Evolutionary conservation across 306 rosid species (phyloP).

Genomic region (Casuarina equisetifolia): DNA sequence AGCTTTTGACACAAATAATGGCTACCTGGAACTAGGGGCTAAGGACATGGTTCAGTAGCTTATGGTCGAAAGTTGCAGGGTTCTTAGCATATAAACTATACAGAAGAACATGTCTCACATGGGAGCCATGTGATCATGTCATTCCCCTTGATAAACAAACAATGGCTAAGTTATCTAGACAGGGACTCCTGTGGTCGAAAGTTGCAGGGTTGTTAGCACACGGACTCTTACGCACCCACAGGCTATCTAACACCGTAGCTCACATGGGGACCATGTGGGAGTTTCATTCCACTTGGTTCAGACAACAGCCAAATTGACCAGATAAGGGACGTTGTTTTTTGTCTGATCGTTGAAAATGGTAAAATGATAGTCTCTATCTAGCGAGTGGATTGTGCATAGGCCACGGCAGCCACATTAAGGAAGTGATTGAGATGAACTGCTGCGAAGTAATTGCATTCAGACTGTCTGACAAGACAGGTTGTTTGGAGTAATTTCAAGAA

Average conservation of each 20-base stretch:
- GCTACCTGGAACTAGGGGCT: too few species aligned
- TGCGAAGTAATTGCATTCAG: background rate
- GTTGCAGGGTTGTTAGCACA: background rate
- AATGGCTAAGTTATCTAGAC: background rate
- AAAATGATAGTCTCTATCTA: background rate
- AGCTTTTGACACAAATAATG: background rate
- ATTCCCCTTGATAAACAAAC: background rate
- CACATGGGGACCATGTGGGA: too few species aligned
- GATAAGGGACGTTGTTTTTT: background rate
- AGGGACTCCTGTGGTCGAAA: background rate
- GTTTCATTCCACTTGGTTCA: too few species aligned
- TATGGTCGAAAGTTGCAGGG: background rate
- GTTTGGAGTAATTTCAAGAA: background rate
- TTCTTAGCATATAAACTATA: background rate
- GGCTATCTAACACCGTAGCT: too few species aligned
- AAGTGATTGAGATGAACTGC: background rate
- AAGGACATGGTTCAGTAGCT: too few species aligned
- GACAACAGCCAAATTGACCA: too few species aligned
- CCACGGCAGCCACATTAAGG: background rate
- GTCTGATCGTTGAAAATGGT: background rate
- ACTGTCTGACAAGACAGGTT: background rate
- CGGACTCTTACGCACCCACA: too few species aligned
- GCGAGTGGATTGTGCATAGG: background rate
- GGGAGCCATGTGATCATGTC: background rate
- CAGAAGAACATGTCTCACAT: background rate